These are phyloP conservation scores for Ganoderma sinense DNA, from an alignment of 1,284 basidiomycete species.

Conservation along the genomic window DNA sequence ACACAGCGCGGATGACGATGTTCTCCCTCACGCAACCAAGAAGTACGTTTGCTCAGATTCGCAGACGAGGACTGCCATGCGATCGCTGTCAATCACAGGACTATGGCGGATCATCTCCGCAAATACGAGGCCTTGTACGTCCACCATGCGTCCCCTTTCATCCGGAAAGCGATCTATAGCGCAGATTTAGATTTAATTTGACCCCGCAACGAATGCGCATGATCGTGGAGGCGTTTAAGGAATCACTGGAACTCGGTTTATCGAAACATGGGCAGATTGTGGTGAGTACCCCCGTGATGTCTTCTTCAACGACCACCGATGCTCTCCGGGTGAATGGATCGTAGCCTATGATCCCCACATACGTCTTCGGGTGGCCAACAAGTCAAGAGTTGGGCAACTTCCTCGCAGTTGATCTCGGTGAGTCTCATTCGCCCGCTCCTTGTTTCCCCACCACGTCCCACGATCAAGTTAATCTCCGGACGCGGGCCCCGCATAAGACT, in stretches of 20 bases:
- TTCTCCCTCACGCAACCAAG: conserved; percentile 88
- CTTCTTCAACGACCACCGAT: conserved; percentile 6
- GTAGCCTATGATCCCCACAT: conserved; percentile 97
- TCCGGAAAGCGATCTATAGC: background rate
- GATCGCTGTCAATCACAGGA: conserved; percentile 53
- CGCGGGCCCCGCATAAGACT: too few relatives aligned
- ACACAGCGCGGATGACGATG: conserved; percentile 78
- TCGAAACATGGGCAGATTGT: conserved; percentile 88
- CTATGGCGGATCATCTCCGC: conserved; percentile 89
- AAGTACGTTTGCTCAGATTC: conserved; percentile 55
- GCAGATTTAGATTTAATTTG: conserved; percentile 70
- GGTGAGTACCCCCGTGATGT: conserved; percentile 59
- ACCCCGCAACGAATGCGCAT: conserved; percentile 96
- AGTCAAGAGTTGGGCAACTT: conserved; percentile 92
- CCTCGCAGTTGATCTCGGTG: conserved; percentile 94
- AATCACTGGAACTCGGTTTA: conserved; percentile 89
- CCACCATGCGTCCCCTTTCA: background rate
- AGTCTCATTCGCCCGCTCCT: conserved; percentile 33
- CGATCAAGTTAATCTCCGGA: background rate
- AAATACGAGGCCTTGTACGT: conserved; percentile 86
- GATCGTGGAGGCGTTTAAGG: conserved; percentile 97
- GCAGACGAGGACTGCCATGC: conserved; percentile 29
- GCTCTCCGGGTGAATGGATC: background rate
- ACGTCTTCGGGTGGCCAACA: conserved; percentile 96
- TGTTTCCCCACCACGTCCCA: background rate